Evolutionary conservation across 202 grass and related monocot genomes (phyloP), one percentile per base, ranked within the genome.

Genomic region (Saccharum hybrid): DNA sequence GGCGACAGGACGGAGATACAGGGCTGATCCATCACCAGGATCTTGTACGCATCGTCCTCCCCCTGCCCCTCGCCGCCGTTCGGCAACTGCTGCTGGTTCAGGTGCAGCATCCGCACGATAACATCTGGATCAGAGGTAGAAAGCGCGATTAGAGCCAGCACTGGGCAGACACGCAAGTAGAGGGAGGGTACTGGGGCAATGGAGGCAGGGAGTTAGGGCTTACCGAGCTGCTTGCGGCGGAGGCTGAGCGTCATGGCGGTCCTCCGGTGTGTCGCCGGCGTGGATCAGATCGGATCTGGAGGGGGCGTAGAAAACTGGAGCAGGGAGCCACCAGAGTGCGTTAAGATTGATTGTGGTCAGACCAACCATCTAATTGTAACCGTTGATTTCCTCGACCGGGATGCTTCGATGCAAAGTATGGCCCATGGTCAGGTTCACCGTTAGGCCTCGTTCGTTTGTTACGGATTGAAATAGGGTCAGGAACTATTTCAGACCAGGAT

Each of bases 211-310:
- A 8, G 46, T 78, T 10, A 36, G 54, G 16, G 73, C 91, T 91
- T 91, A 97, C 94, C 90, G 12, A 88, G 92, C 74, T 97, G 94
- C 82, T 93, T 97, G 36, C 91, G 91, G 63, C 94, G 94, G 67
- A 97, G 94, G 88, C 90, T 97, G 87, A 93, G 94, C 85, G 87
- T 87, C 91, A 95, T 95, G 88, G 88, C n/a, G 54, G n/a, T 40
- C 5, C 37, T 68, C 82, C 48, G 63, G 60, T 23, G 36, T 60
- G 30, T 52, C 76, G 45, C 46, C 84, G 68, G 76, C 22, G 59
- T 38, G 63, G 6, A 48, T 76, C 63, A 52, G 79, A 87, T 87
- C 79, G 66, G 75, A 81, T 81, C 78, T 43, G 52, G 49, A 21
- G 33, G 45, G 51, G 57, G 21, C 8, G 57, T 6, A 21, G 15